Evolutionary conservation across 345 rosid species (phyloP).

Genomic region (Sapria himalayana): DNA sequence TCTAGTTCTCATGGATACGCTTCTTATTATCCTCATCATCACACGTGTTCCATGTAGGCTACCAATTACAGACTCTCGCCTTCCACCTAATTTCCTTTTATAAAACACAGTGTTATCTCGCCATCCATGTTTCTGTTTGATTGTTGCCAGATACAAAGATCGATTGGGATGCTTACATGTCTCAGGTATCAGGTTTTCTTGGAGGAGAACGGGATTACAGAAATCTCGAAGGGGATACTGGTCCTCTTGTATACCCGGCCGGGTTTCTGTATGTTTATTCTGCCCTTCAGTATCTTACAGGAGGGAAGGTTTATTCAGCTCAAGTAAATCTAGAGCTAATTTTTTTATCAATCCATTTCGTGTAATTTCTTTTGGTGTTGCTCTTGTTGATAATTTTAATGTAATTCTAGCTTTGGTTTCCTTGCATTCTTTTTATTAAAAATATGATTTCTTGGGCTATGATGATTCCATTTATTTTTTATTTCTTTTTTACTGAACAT

Average conservation of each 20-base stretch:
- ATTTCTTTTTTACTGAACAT: too few species aligned
- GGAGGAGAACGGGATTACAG: conserved; percentile 79
- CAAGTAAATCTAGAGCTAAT: conserved; percentile 25
- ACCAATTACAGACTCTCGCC: conserved; percentile 4
- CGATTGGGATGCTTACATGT: conserved; percentile 98
- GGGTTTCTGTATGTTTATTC: conserved; percentile 86
- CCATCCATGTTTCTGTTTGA: neutral
- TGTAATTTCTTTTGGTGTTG: too few species aligned
- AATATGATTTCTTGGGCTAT: too few species aligned
- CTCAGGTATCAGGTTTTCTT: conserved; percentile 85
- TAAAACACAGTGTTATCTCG: neutral
- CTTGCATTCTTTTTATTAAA: too few species aligned
- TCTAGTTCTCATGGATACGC: conserved; percentile 28
- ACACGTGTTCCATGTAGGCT: conserved; percentile 75
- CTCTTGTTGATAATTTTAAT: too few species aligned
- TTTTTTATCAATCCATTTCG: too few species aligned
- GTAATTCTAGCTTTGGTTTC: too few species aligned
- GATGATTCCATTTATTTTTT: too few species aligned
- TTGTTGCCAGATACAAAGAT: conserved; percentile 65
- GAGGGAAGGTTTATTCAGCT: conserved; percentile 52
- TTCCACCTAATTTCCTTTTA: neutral
- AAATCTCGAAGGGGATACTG: conserved; percentile 82
- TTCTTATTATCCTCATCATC: conserved; percentile 54
- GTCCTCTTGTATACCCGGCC: conserved; percentile 90
- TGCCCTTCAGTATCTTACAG: conserved; percentile 46